Evolutionary conservation across 2,329 filamentous ascomycete genomes (phyloP), one percentile per base, ranked within the genome.

Genomic region (Pseudocercospora cruenta): DNA sequence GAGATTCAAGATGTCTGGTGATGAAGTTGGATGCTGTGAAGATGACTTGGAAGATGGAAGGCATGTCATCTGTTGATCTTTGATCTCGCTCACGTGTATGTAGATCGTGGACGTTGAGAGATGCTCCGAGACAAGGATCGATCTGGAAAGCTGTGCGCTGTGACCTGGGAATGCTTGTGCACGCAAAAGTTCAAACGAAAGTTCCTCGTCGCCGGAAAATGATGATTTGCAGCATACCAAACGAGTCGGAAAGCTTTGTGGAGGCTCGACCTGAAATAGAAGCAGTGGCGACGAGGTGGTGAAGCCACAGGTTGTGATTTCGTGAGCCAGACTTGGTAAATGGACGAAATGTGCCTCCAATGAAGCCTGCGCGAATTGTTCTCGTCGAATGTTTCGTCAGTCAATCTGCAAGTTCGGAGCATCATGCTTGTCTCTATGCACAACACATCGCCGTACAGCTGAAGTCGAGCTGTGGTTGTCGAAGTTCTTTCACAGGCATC

Each of bases 341-440:
- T n/a, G 49, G 14, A 28, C 1, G 4, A 9, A 16, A 12, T 16
- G 9, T 49, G 45, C 47, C 21, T 51, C 47, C 47, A 22, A 51
- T 24, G 4, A 49, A 49, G 45, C 45, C 22, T 49, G 19, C 19
- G 12, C 45, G 45, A 9, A 5, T 54, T 28, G 24, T 24, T 54
- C 21, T 26, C 24, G 24, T 31, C 21, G 51, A 26, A 16, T 24
- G 49, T 54, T n/a, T 26, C 21, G 49, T 54, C 21, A 28, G 49
- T 54, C 8, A 24, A 54, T 54, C 49, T 24, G 49, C 49, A 53
- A 9, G 9, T 55, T 9, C 24, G 16, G 22, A 28, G 51, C 26
- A 55, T 31, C 4, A 55, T 55, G 51, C 51, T 55, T 55, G 51
- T 31, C 19, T 16, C 51, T 16, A 55, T 55, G 51, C 51, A 55